Percentiles rank a stretch among this genome's conserved stretches.
Evolutionary conservation across 2,329 filamentous ascomycete genomes (phyloP).

Genomic region (Pseudogymnoascus verrucosus): DNA sequence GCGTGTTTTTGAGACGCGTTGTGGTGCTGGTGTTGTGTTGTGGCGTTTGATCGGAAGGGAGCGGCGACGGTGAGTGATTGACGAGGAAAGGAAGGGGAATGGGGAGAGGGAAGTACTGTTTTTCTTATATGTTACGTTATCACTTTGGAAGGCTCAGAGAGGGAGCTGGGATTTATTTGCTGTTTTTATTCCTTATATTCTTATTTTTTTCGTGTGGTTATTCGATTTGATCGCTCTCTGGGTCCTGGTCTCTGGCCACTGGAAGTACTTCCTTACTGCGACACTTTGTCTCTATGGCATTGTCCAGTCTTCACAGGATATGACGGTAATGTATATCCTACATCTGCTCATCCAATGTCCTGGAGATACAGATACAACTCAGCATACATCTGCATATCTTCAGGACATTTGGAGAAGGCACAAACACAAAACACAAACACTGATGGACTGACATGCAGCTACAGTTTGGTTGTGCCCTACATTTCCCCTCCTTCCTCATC

Average conservation of each 20-base stretch:
- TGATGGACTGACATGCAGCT: not conserved
- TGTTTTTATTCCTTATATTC: not conserved
- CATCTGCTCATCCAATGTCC: not conserved
- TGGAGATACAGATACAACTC: not conserved
- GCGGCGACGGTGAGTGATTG: not conserved
- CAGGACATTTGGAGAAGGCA: not conserved
- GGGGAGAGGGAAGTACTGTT: not conserved
- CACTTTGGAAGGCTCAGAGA: not conserved
- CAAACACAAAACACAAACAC: not conserved
- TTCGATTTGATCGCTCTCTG: not conserved
- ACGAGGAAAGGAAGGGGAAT: not conserved
- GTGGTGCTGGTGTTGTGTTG: not conserved
- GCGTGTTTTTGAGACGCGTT: not conserved
- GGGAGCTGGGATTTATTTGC: not conserved
- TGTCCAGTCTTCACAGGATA: not conserved
- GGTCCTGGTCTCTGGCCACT: not conserved
- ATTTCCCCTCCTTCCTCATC: not conserved
- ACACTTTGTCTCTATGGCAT: not conserved
- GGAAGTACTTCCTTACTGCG: not conserved
- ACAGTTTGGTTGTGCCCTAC: not conserved
- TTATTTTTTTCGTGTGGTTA: too few relatives aligned
- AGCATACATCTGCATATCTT: not conserved
- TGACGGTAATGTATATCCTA: not conserved
- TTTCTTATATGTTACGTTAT: constrained; percentile 1
- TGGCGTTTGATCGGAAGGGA: not conserved